These are phyloP conservation scores for Beauveria brongniartii DNA, from an alignment of 2,329 filamentous ascomycete species.

Conservation along the genomic window DNA sequence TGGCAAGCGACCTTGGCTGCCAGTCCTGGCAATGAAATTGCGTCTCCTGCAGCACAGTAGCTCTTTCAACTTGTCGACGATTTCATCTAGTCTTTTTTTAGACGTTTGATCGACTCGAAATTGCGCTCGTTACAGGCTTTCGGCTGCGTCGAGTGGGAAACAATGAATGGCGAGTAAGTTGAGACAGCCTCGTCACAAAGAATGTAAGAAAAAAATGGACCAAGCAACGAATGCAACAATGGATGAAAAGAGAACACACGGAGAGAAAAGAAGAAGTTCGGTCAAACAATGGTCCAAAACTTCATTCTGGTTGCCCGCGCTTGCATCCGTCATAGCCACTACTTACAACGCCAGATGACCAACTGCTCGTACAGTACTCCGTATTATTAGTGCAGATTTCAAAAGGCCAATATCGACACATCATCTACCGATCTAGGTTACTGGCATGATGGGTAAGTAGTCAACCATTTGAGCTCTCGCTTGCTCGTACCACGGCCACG, in stretches of 20 bases:
- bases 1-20: not conserved
- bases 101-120: not conserved
- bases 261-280: too few relatives aligned
- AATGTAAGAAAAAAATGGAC: too few relatives aligned
- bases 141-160: too few relatives aligned
- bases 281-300: too few relatives aligned
- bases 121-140: too few relatives aligned
- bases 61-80: not conserved
- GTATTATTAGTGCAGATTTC: not conserved
- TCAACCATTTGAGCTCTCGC: not conserved
- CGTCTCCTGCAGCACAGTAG: not conserved
- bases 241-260: too few relatives aligned
- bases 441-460: too few relatives aligned
- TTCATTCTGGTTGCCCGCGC: too few relatives aligned
- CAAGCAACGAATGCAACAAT: too few relatives aligned
- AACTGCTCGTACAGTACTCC: not conserved
- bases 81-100: not conserved
- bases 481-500: not conserved
- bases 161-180: too few relatives aligned
- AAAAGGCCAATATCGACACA: not conserved
- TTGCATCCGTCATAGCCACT: not conserved
- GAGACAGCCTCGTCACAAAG: too few relatives aligned
- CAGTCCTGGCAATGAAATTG: not conserved
- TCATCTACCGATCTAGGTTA: not conserved
- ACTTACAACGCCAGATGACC: not conserved